These are phyloP conservation scores for Leucocoprinus sp. DNA, from an alignment of 768 basidiomycete species.

Conservation along the genomic window DNA sequence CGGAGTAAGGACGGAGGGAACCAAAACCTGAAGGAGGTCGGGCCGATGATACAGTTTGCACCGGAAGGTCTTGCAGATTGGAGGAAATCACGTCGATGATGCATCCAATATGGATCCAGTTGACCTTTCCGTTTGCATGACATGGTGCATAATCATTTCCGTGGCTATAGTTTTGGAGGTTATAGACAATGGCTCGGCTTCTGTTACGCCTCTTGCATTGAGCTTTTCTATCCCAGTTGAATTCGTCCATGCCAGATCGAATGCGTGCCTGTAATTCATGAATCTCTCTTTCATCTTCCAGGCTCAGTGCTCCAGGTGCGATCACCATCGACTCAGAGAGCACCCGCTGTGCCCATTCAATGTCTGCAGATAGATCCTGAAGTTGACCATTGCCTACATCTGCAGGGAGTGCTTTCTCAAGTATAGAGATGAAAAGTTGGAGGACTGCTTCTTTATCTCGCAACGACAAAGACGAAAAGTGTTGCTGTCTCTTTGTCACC, in stretches of 20 bases:
- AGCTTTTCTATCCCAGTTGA: background rate
- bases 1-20: constrained; percentile 46
- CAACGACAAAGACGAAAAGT: constrained; percentile 18
- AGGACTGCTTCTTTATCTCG: constrained; percentile 27
- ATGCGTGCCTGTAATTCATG: constrained; percentile 26
- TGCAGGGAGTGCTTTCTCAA: constrained; percentile 27
- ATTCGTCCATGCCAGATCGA: constrained; percentile 34
- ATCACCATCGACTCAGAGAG: constrained; percentile 18
- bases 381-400: constrained; percentile 2
- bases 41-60: constrained; percentile 23
- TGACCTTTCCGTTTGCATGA: constrained; percentile 29
- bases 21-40: constrained; percentile 44
- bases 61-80: constrained; percentile 43
- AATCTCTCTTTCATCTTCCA: constrained; percentile 2
- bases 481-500: constrained; percentile 25
- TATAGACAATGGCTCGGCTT: constrained; percentile 56
- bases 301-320: background rate
- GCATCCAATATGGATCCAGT: constrained; percentile 60
- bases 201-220: constrained; percentile 26
- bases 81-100: constrained; percentile 44
- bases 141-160: constrained; percentile 57
- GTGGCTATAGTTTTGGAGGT: constrained; percentile 48
- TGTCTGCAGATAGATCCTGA: constrained; percentile 19
- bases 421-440: constrained; percentile 31
- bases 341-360: constrained; percentile 38